Evolutionary conservation across 2,329 filamentous ascomycete species (phyloP).

Genomic region (Diaporthe citrichinensis): DNA sequence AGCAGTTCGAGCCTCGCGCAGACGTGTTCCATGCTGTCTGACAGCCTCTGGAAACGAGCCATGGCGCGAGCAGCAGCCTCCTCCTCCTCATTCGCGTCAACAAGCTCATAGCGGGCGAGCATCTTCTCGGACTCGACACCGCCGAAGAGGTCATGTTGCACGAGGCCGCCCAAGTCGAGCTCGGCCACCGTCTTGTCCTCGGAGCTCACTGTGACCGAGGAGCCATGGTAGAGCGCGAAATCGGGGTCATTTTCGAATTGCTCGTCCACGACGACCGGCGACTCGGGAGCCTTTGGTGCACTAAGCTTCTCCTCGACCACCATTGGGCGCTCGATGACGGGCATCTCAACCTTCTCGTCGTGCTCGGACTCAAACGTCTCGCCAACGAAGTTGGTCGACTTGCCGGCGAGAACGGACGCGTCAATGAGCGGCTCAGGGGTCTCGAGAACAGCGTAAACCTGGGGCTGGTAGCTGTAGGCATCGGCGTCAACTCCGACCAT

Average conservation of each 20-base stretch:
- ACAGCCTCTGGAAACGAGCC: slow-evolving; percentile 65
- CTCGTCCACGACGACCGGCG: slow-evolving; percentile 57
- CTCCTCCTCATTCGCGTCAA: slow-evolving; percentile 69
- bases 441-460: slow-evolving; percentile 81
- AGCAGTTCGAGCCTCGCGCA: slow-evolving; percentile 55
- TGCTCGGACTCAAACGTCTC: slow-evolving; percentile 57
- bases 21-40: slow-evolving; percentile 55
- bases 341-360: slow-evolving; percentile 70
- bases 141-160: slow-evolving; percentile 62
- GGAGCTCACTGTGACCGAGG: slow-evolving; percentile 47
- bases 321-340: slow-evolving; percentile 61
- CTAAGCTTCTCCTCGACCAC: slow-evolving; percentile 53
- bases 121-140: slow-evolving; percentile 75
- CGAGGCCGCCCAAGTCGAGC: slow-evolving; percentile 59
- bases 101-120: slow-evolving; percentile 73
- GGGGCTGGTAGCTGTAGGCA: slow-evolving; percentile 74
- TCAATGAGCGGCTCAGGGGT: slow-evolving; percentile 74
- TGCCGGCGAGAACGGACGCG: slow-evolving; percentile 77
- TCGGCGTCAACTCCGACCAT: slow-evolving; percentile 73
- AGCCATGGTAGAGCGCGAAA: slow-evolving; percentile 72
- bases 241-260: slow-evolving; percentile 75
- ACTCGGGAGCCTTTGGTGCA: slow-evolving; percentile 47
- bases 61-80: slow-evolving; percentile 59
- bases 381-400: slow-evolving; percentile 70
- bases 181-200: slow-evolving; percentile 51